Evolutionary conservation across 495 filamentous ascomycete genomes (phyloP).

Genomic region (Aspergillus sclerotioniger): DNA sequence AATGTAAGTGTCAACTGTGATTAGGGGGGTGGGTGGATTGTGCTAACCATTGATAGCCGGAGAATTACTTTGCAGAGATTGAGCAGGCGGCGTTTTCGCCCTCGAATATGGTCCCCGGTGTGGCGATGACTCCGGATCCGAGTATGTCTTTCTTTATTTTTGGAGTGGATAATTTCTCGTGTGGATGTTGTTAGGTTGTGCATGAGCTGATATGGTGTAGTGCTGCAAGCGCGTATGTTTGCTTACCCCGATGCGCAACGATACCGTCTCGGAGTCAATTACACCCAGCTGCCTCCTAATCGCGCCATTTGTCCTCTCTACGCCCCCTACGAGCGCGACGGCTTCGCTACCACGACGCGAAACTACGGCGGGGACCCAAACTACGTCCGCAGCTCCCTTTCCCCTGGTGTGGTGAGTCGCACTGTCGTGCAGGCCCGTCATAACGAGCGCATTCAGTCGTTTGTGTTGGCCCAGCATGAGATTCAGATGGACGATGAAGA

Average conservation of each 20-base stretch:
- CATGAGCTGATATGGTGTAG: too few species aligned
- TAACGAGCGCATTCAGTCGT: constrained; percentile 21
- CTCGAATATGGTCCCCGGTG: constrained; percentile 48
- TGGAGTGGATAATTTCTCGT: too few species aligned
- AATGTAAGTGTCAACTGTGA: too few species aligned
- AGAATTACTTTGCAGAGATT: constrained; percentile 49
- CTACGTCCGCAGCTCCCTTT: constrained; percentile 52
- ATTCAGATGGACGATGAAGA: constrained; percentile 30
- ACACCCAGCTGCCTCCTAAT: constrained; percentile 56
- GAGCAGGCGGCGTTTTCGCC: constrained; percentile 52
- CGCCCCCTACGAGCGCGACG: constrained; percentile 72
- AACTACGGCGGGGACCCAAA: constrained; percentile 67
- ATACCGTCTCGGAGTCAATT: constrained; percentile 68
- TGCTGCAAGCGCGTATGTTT: constrained; percentile 69
- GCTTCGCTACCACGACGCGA: constrained; percentile 54
- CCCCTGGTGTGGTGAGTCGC: constrained; percentile 17
- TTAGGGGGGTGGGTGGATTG: too few species aligned
- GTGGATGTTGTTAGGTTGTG: too few species aligned
- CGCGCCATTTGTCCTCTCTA: constrained; percentile 42
- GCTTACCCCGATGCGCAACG: constrained; percentile 66
- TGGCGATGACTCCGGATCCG: constrained; percentile 44
- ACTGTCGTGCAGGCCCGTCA: constrained; percentile 23
- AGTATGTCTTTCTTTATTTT: constrained; percentile 19
- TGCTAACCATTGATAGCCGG: constrained; percentile 24
- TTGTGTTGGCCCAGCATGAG: constrained; percentile 25